Conservation (phyloP, 768 basidiomycete genomes). For the Kwoniella bestiolae region DNA sequence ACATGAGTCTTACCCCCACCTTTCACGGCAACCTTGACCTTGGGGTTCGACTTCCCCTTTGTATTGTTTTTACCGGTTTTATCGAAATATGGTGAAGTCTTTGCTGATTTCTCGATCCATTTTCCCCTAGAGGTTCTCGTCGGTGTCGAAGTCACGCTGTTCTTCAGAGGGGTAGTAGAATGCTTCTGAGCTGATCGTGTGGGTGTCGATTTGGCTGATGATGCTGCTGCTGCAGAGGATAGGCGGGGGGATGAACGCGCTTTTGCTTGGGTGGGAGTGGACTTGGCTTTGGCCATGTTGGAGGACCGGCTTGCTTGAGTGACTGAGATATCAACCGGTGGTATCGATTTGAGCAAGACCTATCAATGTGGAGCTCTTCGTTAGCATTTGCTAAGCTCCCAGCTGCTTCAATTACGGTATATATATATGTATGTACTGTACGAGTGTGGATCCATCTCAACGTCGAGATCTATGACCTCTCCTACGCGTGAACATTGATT, state of each 20-base stretch:
- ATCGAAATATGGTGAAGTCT: slow-evolving; percentile 42
- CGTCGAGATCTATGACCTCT: too few relatives aligned
- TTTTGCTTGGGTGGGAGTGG: background rate
- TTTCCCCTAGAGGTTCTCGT: background rate
- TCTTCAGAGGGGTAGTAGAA: slow-evolving; percentile 20
- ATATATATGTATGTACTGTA: too few relatives aligned
- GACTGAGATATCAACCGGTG: too few relatives aligned
- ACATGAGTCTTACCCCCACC: background rate
- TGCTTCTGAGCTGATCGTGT: background rate
- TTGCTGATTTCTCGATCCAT: slow-evolving; percentile 21
- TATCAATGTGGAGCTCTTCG: background rate
- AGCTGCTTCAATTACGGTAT: too few relatives aligned
- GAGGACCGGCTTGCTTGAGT: background rate
- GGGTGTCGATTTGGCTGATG: slow-evolving; percentile 19
- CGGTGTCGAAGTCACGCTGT: slow-evolving; percentile 13
- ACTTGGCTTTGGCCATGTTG: slow-evolving; percentile 7
- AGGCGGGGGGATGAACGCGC: slow-evolving; percentile 5
- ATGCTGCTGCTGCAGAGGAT: slow-evolving; percentile 11
- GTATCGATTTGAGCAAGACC: too few relatives aligned
- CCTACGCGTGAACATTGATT: too few relatives aligned
- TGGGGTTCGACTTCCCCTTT: slow-evolving; percentile 6
- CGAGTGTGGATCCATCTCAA: too few relatives aligned
- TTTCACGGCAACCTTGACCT: background rate
- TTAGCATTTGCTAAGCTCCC: too few relatives aligned
- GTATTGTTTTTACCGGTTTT: slow-evolving; percentile 3